Evolutionary conservation across 768 basidiomycete species (phyloP), one percentile per base, ranked within the genome.

Genomic region (Mycena alexandri): DNA sequence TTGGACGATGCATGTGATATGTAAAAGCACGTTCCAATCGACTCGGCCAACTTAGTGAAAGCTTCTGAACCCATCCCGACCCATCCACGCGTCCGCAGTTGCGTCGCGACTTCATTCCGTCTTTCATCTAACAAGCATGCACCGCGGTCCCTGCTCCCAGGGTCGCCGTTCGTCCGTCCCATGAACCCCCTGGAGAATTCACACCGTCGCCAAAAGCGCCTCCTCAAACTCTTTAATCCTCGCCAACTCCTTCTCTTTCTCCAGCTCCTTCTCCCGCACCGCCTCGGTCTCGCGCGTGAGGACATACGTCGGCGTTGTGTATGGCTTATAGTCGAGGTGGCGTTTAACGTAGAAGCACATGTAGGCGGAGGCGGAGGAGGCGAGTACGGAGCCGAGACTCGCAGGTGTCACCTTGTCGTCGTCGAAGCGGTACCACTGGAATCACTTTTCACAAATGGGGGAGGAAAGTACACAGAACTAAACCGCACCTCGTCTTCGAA

Each of bases 341-440:
- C 93, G 89, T 78, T 96, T 96, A 67, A 95, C 93, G 75, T 97
- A 98, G 81, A 96, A 96, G 69, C 94, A 94, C 95, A 97, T 96
- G 78, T 97, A 97, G 7, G 94, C 91, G 54, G 88, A 85, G 21
- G 94, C 91, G 54, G 88, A 85, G 21, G 94, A 94, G 54, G 77
- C 81, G 46, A 96, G 83, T 61, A 91, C 92, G 1, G 86, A 85
- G 10, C 85, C 83, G 22, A 96, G 83, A 25, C 83, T 90, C 13
- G 94, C 88, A 22, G 84, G 86, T 0, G 89, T 89, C 12, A 96
- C 94, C 78, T 94, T 97, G 73, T 96, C 95, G 75, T 98, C 96
- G 76, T 98, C 95, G 77, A 95, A 95, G 24, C 90, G 90, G 79
- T 93, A 97, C 95, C 95, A 98, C 90, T 96, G 57, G 17, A 47